A percentile compares a stretch with the other conserved stretches of the same genome.
Conservation (phyloP, 371 early-diverging fungal species). For the Amoeboaphelidium protococcarum region DNA sequence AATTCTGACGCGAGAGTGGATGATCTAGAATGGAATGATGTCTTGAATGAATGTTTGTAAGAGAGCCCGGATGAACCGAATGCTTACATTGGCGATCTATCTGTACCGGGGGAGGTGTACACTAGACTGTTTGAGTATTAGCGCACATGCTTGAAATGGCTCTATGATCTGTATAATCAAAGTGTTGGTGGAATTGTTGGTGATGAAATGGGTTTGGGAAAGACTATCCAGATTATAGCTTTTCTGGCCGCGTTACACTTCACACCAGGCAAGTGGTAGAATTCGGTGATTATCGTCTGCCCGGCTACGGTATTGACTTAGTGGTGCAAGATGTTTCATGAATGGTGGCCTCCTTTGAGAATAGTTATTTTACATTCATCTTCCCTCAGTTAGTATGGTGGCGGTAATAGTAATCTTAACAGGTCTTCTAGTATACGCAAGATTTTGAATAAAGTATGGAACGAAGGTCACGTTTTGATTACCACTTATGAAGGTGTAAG, state of each 20-base stretch:
- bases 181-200: constrained; percentile 82
- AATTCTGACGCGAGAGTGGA: constrained; percentile 4
- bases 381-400: constrained; percentile 32
- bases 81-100: constrained; percentile 22
- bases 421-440: not conserved
- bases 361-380: constrained; percentile 62
- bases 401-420: constrained; percentile 2
- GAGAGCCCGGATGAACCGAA: constrained; percentile 33
- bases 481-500: constrained; percentile 66
- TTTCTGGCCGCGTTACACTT: constrained; percentile 42
- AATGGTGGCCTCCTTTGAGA: constrained; percentile 83
- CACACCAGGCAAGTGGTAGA: constrained; percentile 20
- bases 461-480: constrained; percentile 45
- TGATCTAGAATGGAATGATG: not conserved
- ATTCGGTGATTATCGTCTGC: constrained; percentile 52
- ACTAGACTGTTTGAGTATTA: constrained; percentile 77
- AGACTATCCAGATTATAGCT: constrained; percentile 76
- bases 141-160: constrained; percentile 65
- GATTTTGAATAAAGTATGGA: constrained; percentile 13
- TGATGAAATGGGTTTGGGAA: constrained; percentile 98
- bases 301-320: constrained; percentile 87
- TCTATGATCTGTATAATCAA: constrained; percentile 64
- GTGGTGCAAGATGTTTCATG: constrained; percentile 87
- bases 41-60: constrained; percentile 20
- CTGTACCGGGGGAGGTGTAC: constrained; percentile 61